phyloP scores from a whole-genome alignment of 495 filamentous ascomycete species.

The Articulospora tetracladia region DNA sequence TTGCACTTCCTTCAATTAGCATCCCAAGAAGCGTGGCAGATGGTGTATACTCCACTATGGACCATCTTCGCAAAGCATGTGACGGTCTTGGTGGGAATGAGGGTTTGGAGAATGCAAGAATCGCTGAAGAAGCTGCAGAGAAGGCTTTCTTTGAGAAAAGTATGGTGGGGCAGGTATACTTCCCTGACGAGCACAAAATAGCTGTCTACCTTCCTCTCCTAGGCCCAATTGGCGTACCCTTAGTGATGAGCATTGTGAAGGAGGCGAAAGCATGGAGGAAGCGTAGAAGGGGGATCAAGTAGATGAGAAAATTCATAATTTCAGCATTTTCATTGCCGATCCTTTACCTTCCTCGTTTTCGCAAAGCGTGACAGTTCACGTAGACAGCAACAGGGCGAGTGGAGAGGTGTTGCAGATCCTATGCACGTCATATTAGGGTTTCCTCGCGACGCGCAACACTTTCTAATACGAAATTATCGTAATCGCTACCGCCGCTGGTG shows the following conservation, averaged over 20 bases:
- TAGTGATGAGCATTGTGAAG: constrained; percentile 78
- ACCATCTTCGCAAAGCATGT: constrained; percentile 73
- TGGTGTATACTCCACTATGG: constrained; percentile 75
- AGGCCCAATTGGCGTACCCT: constrained; percentile 86
- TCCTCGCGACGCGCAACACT: too few species aligned
- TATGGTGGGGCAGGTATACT: constrained; percentile 98
- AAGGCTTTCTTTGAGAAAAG: constrained; percentile 97
- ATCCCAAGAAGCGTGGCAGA: constrained; percentile 84
- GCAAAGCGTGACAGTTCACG: neutral
- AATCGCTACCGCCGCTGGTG: too few species aligned
- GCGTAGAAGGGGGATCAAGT: constrained; percentile 25
- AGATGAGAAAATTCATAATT: neutral
- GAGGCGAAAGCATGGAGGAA: constrained; percentile 61
- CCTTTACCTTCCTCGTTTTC: neutral
- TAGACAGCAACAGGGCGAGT: too few species aligned
- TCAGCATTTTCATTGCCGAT: neutral
- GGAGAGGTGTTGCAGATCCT: too few species aligned
- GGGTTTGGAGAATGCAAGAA: constrained; percentile 68
- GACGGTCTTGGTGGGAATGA: constrained; percentile 58
- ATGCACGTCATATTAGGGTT: too few species aligned
- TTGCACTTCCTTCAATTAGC: constrained; percentile 82
- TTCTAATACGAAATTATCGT: too few species aligned
- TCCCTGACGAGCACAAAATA: constrained; percentile 97
- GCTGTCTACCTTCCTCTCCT: constrained; percentile 91
- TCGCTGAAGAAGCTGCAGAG: constrained; percentile 87